Evolutionary conservation across 495 filamentous ascomycete genomes (phyloP), one percentile per base, ranked within the genome.

Genomic region (Penicillium canariense): DNA sequence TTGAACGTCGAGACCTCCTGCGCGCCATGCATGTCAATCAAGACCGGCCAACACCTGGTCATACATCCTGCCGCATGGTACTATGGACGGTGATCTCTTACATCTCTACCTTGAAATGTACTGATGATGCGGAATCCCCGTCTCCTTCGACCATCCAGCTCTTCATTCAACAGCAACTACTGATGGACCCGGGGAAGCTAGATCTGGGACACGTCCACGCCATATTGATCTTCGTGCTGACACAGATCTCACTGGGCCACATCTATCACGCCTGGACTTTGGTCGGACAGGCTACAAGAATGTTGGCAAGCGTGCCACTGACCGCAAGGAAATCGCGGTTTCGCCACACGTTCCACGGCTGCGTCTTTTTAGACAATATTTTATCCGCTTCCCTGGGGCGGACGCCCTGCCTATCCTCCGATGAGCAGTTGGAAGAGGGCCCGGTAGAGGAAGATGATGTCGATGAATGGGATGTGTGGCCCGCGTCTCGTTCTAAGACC

Each of bases 1-100:
- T 81, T 25, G 83, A 86, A 52, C 85, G 83, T 47, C 78, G 83
- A 48, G 77, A 77, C 32, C 51, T 87, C 5, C 56, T 80, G 4
- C 68, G 71, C 27, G 46, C 53, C 6, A 55, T 65, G 50, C 60
- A 67, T 45, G 52, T 34, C 12, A 42, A 54, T 9, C 20, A 40
- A 6, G 34, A 45, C 2, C 30, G 39, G 4, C 34, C 23, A n/a
- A 4, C 27, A 3, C 56, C 25, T 43, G 62, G 53, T 65, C 59
- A 55, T 43, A 43, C 49, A 58, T 68, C 61, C 49, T 26, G 35
- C 2, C 60, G 46, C 5, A 51, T 63, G n/a, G 35, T 54, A 5
- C 30, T 68, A 17, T 67, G 61, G 63, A 50, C 67, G 1, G 53
- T 67, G 12, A 48, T 67, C 2, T 49, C 54, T 22, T 65, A 61